Evolutionary conservation across 768 basidiomycete species (phyloP), one percentile per base, ranked within the genome.

Genomic region (Kondoa subrosea): DNA sequence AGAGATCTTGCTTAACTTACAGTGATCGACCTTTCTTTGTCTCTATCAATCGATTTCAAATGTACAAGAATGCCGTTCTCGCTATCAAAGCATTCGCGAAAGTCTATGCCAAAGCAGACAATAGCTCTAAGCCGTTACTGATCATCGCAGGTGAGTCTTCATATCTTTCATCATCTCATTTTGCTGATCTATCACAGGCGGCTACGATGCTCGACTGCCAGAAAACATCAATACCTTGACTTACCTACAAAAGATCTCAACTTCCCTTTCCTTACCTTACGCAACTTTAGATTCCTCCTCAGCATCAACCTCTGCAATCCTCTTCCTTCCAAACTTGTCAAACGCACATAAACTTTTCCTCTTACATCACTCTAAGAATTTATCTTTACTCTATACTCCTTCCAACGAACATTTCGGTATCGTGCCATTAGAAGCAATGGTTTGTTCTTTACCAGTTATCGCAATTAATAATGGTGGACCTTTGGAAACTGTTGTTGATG

Each of bases 371-470:
- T 76, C 83, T 0, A 82, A 81, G 2, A 88, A 89, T 0, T 77
- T 83, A 17, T 88, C 83, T 0, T 80, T 97, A 0, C 81, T 99
- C 4, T 99, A 99, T 76, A 99, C 93, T 0, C 95, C 93, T 0
- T 79, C 83, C 4, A 93, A 93, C 76, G 93, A 99, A 74, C 93
- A 99, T 76, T 95, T 97, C 76, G 95, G 93, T 1, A 96, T 99
- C 72, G 92, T 87, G 0, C 93, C 95, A 1, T 83, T 96, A 1
- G 93, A 99, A 76, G 91, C 84, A 0, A 96, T 96, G 91, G 82
- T 85, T 4, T 91, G 88, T 60, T 89, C 91, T 1, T 76, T 97
- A 0, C 91, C 92, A 0, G 87, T 97, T 0, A 78, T 99, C 25
- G 92, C 91, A 0, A 89, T 87, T 73, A 78, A 89, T 74, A 85